These are phyloP conservation scores for Trichosporon asahii DNA, from an alignment of 1,284 basidiomycete species.

Conservation along the genomic window DNA sequence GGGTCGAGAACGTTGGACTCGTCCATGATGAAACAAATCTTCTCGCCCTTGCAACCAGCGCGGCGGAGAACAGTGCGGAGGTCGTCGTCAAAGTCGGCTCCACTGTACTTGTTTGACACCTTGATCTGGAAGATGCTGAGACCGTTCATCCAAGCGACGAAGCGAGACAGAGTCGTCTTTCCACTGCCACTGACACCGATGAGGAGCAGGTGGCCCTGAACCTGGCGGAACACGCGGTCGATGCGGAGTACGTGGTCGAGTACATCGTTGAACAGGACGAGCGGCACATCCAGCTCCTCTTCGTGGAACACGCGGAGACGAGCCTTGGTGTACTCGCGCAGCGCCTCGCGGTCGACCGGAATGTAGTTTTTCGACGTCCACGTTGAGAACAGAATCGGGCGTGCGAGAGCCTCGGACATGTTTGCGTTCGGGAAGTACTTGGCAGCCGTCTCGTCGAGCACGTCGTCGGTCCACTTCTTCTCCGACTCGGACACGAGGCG, in stretches of 20 bases:
- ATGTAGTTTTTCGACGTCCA: conserved; percentile 99
- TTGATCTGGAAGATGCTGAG: conserved; percentile 98
- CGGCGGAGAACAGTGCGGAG: conserved; percentile 87
- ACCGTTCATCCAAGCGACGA: conserved; percentile 99
- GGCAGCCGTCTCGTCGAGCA: conserved; percentile 79
- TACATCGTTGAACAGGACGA: conserved; percentile 98
- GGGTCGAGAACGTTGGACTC: conserved; percentile 98
- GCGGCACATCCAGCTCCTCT: conserved; percentile 95
- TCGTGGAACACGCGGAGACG: conserved; percentile 93
- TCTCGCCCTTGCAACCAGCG: conserved; percentile 96
- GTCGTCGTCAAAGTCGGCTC: conserved; percentile 97
- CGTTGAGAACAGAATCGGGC: conserved; percentile 96
- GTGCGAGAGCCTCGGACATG: conserved; percentile 70
- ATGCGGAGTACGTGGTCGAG: conserved; percentile 95
- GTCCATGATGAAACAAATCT: conserved; percentile 99
- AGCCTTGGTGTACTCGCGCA: conserved; percentile 95
- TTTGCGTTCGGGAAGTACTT: conserved; percentile 91
- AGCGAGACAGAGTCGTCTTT: conserved; percentile 96
- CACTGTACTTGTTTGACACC: conserved; percentile 97
- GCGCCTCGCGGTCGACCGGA: conserved; percentile 84
- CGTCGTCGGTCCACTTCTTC: conserved; percentile 89
- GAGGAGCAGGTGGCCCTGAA: conserved; percentile 91
- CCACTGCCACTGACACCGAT: conserved; percentile 98
- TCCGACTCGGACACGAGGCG: conserved; percentile 89
- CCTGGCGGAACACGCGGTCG: conserved; percentile 97